These are phyloP conservation scores for Physcomitrium patens DNA, from an alignment of 225 moss, liverwort and hornwort species.

Conservation along the genomic window DNA sequence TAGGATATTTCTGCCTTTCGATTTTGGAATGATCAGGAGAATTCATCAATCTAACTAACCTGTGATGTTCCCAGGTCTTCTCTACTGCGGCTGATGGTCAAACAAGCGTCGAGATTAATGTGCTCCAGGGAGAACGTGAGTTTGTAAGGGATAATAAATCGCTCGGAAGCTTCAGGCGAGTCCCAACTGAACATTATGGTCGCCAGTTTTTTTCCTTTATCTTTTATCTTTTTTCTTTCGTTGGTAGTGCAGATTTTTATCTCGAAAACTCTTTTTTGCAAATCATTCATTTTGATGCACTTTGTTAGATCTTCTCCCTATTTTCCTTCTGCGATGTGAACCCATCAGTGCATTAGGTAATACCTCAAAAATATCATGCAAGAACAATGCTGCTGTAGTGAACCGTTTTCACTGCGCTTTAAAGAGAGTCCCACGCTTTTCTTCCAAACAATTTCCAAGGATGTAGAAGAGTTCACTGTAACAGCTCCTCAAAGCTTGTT, in stretches of 20 bases:
- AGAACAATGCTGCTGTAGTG: no score
- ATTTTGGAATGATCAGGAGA: background rate
- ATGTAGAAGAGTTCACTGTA: background rate
- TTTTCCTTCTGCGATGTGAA: no score
- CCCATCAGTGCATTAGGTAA: no score
- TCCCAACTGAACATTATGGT: background rate
- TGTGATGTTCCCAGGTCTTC: slow-evolving; percentile 50
- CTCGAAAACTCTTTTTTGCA: no score
- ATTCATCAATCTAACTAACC: slow-evolving; percentile 11
- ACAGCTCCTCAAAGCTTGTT: slow-evolving; percentile 5
- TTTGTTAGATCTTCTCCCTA: no score
- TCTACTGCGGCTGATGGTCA: slow-evolving; percentile 80
- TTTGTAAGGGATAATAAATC: slow-evolving; percentile 77
- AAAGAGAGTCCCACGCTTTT: background rate
- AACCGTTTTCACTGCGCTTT: no score
- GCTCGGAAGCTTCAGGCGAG: slow-evolving; percentile 70
- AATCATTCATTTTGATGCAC: no score
- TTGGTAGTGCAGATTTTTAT: background rate
- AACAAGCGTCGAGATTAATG: slow-evolving; percentile 73
- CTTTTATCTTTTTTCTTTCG: no score
- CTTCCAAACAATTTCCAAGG: background rate
- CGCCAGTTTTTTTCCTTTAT: background rate
- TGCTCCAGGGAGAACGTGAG: slow-evolving; percentile 81
- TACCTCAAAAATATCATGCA: no score
- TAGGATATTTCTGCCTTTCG: background rate